A percentile compares a stretch with the other conserved stretches of the same genome.
Conservation (phyloP, 176 grass and related monocot species). For the Panicum miliaceum region DNA sequence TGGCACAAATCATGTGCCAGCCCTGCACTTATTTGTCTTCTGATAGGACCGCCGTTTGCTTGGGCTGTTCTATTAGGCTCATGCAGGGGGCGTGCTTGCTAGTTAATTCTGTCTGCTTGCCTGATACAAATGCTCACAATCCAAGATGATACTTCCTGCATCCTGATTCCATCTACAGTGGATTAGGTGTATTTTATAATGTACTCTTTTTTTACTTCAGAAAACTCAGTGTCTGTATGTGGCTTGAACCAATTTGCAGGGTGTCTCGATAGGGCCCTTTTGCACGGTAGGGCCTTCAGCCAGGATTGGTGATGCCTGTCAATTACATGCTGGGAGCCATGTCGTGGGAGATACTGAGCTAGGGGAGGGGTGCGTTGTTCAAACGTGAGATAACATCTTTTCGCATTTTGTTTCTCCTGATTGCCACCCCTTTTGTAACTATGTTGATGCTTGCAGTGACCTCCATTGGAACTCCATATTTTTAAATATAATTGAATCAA, state of each 20-base stretch:
- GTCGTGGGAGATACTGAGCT: conserved; percentile 72
- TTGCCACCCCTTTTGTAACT: not conserved
- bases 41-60: not conserved
- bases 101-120: not conserved
- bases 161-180: not conserved
- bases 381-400: conserved; percentile 47
- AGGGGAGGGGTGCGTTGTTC: conserved; percentile 70
- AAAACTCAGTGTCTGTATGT: conserved; percentile 23
- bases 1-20: not conserved
- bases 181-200: not conserved
- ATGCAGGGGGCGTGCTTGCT: conserved; percentile 23
- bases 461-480: not conserved
- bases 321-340: conserved; percentile 75
- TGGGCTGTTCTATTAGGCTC: conserved; percentile 22
- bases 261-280: conserved; percentile 80
- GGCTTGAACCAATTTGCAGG: conserved; percentile 40
- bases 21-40: not conserved
- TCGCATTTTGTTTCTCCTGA: not conserved
- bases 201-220: not conserved
- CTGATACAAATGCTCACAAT: not conserved
- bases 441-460: not conserved
- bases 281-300: conserved; percentile 68
- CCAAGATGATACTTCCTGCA: not conserved
- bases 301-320: conserved; percentile 73
- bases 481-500: not conserved